Base-by-base conservation (phyloP, 2,329 filamentous ascomycete genomes). In the Fusarium concolor region DNA sequence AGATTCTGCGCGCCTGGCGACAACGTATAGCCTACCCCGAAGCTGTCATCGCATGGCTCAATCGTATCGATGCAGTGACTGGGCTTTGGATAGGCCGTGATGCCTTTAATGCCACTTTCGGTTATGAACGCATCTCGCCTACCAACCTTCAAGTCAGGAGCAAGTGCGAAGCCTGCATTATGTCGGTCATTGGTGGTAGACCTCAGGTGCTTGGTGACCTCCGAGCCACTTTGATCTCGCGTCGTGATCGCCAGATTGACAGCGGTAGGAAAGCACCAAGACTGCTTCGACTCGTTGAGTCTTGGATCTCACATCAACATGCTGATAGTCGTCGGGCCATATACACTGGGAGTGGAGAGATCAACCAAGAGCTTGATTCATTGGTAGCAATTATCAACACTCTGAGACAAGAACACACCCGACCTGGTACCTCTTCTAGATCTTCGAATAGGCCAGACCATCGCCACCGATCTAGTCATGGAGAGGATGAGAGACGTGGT, bases 81-180 rank as follows among this genome's bases (percentile, higher is more conserved):
- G 76, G 76, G 9, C 71, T 84, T 20, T 84, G 82, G 80, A 77
- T 84, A 17, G 68, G 74, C 2, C 68, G 74, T 2, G 51, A 71
- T 1, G 67, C 79, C 4, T 85, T 84, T 60, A 62, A 69, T 18
- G 41, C 71, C 14, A 64, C 76, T 5, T 84, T 79, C 63, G 74
- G 76, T 2, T 75, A 79, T n/a, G 71, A 78, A 5, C 55, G 53
- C 2, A 51, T 47, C 52, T 28, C 68, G 65, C 72, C 66, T 22
- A 39, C 24, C 24, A 70, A 78, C 35, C 70, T 63, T 9, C 47
- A 63, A 12, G 74, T 83, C 6, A 56, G 64, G 29, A 77, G 73
- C 9, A 75, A 58, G 3, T 89, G 86, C 64, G 82, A 86, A 68
- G 86, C 85, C 3, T 89, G 86, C 63, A 82, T 86, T 28, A 73